Evolutionary conservation across 345 rosid species (phyloP), one percentile per base, ranked within the genome.

Genomic region (Camelina sativa): DNA sequence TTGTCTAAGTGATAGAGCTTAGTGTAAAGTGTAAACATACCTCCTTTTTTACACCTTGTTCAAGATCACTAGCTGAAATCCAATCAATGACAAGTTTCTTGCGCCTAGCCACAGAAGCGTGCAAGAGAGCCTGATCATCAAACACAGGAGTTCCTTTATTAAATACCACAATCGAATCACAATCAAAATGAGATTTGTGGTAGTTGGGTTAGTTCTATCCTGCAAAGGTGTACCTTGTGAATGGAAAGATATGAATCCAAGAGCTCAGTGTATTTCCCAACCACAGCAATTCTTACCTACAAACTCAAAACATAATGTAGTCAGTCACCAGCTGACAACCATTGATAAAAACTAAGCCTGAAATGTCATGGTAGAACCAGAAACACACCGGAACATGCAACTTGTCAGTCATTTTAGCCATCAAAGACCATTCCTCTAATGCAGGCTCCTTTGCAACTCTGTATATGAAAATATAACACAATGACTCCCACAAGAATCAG

Each of bases 201-300:
- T 35, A 25, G 19, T 2, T 68, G 13, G 15, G 41, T 35, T 15
- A 38, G 55, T 52, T 63, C 9, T 62, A 40, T 72, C 23, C 2
- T 73, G 35, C 52, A 25, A 43, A 69, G 35, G 15, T 43, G 16
- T 51, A 89, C 99, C 97, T 91, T 88, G 52, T 82, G 53, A 37
- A 96, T 80, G 46, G 99, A 96, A 47, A 96, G 97, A 84, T 96
- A 96, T 0, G 98, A 80, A 85, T 96, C 99, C 5, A 96, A 82
- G 69, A 88, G 93, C 38, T 86, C 91, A 1, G 96, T 92, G 78
- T 96, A 96, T 79, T 96, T 96, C 54, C 99, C 99, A 67, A 96
- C 98, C 84, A 96, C 71, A 47, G 97, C 99, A 71, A 96, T 89
- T 84, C 76, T 88, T 61, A 92, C 99, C 99, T 92, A 84, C 40